These are phyloP conservation scores for Fusarium scirpi DNA, from an alignment of 2,329 filamentous ascomycete species.

Conservation along the genomic window DNA sequence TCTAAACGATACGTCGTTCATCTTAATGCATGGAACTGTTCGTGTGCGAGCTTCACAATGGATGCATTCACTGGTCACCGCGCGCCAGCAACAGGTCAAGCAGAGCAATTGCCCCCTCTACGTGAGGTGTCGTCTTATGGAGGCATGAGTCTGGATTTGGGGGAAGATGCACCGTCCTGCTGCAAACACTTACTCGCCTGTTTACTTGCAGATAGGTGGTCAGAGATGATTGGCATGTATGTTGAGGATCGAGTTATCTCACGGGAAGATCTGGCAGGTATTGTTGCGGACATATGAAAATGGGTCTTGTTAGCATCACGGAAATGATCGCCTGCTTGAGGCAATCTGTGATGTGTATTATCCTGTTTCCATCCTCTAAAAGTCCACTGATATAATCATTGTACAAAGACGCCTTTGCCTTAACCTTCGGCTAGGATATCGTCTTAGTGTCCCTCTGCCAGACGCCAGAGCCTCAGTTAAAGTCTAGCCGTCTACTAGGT, in stretches of 20 bases:
- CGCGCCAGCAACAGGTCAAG: slow-evolving; percentile 7
- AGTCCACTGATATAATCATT: slow-evolving; percentile 48
- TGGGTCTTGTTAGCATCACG: slow-evolving; percentile 7
- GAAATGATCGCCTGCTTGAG: slow-evolving; percentile 12
- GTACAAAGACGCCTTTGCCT: slow-evolving; percentile 46
- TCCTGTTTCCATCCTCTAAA: slow-evolving; percentile 41
- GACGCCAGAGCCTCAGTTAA: slow-evolving; percentile 41
- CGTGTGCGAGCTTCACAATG: slow-evolving; percentile 86
- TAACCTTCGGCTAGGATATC: slow-evolving; percentile 37
- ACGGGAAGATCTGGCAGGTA: slow-evolving; percentile 78
- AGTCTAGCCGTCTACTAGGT: slow-evolving; percentile 36
- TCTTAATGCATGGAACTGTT: slow-evolving; percentile 85
- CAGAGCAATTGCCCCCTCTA: neutral
- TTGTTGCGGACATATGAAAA: slow-evolving; percentile 62
- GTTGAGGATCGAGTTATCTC: slow-evolving; percentile 67
- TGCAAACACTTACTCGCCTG: slow-evolving; percentile 95
- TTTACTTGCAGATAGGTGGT: slow-evolving; percentile 76
- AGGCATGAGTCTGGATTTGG: slow-evolving; percentile 58
- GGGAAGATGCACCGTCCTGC: slow-evolving; percentile 63
- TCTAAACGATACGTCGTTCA: slow-evolving; percentile 74
- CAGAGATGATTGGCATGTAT: slow-evolving; percentile 65
- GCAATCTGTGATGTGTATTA: slow-evolving; percentile 40
- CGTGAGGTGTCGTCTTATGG: slow-evolving; percentile 60
- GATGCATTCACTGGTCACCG: slow-evolving; percentile 67
- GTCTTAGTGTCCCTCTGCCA: slow-evolving; percentile 37